These are phyloP conservation scores for Boletus fagicola DNA, from an alignment of 768 basidiomycete species.

Conservation along the genomic window DNA sequence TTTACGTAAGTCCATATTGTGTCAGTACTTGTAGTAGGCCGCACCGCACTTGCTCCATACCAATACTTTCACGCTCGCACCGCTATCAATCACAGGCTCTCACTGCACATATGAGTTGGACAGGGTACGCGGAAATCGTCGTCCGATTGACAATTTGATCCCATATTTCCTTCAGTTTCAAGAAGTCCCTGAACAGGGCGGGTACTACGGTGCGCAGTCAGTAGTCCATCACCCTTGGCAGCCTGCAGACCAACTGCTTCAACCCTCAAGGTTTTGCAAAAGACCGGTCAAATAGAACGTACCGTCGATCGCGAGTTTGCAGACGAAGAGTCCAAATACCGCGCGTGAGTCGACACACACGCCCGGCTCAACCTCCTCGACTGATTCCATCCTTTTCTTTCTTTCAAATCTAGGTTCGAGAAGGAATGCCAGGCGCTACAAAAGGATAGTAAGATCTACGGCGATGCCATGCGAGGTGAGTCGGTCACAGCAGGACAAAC, in stretches of 20 bases:
- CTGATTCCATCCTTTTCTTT: not conserved
- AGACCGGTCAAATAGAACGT: constrained; percentile 96
- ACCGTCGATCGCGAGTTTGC: constrained; percentile 93
- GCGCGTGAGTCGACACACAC: constrained; percentile 54
- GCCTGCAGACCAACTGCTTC: constrained; percentile 5
- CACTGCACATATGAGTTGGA: constrained; percentile 48
- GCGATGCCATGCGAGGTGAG: constrained; percentile 91
- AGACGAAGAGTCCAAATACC: constrained; percentile 88
- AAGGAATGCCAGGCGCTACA: constrained; percentile 93
- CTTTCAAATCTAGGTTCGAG: constrained; percentile 65
- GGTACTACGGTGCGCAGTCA: constrained; percentile 73
- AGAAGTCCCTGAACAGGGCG: constrained; percentile 89
- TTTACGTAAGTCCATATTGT: constrained; percentile 21
- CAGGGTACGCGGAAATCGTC: constrained; percentile 38
- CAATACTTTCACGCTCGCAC: not conserved
- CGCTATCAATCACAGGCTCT: not conserved
- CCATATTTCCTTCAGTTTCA: constrained; percentile 56
- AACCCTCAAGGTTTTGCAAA: constrained; percentile 76
- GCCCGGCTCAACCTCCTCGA: not conserved
- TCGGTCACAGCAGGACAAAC: not conserved
- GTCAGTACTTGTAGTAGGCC: not conserved
- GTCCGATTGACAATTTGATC: not conserved
- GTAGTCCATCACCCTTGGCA: constrained; percentile 5
- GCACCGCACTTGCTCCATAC: not conserved
- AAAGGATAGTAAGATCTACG: constrained; percentile 92